A percentile compares a stretch with the other conserved stretches of the same genome.
Conservation (phyloP, 2,329 filamentous ascomycete species). For the Trichoderma semiorbis region DNA sequence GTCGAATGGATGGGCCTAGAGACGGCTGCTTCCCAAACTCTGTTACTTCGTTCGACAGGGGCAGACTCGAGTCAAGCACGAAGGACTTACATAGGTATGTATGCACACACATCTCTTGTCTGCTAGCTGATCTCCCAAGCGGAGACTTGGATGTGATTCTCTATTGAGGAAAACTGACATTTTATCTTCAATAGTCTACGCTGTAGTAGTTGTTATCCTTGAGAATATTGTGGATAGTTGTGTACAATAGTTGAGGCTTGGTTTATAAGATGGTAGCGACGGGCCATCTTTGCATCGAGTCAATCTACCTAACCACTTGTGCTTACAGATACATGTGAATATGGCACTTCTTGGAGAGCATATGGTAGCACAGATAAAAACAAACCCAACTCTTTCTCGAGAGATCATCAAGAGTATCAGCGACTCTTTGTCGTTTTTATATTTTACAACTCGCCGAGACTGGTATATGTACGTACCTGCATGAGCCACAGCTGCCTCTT, state of each 20-base stretch:
- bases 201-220: neutral
- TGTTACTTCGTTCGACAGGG: neutral
- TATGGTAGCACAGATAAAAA: neutral
- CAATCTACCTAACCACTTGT: neutral
- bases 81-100: neutral
- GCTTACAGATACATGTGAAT: neutral
- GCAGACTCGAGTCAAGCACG: neutral
- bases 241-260: neutral
- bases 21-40: neutral
- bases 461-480: constrained; percentile 1
- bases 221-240: neutral
- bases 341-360: neutral
- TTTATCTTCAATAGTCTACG: neutral
- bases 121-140: neutral
- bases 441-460: neutral
- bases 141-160: neutral
- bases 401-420: neutral
- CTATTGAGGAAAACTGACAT: neutral
- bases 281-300: neutral
- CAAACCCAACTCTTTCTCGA: fast-evolving
- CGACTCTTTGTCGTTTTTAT: constrained; percentile 11
- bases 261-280: neutral
- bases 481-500: neutral
- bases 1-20: neutral
- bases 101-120: neutral